Conservation (phyloP, 75 land plant genomes). For the Gnetum montanum region DNA sequence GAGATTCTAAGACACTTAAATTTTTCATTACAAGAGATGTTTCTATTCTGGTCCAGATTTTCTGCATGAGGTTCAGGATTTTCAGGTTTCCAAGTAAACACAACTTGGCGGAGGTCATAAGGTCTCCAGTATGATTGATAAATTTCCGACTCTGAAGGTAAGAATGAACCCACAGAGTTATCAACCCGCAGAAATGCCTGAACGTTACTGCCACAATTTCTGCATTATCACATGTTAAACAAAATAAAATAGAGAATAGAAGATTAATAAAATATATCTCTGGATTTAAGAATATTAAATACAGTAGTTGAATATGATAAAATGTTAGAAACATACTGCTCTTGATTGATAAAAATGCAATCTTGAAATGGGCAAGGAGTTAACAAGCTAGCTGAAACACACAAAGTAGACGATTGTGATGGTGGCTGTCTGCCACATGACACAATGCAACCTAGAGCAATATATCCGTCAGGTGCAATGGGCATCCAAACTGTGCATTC, state of each 20-base stretch:
- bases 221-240: conserved; percentile 11
- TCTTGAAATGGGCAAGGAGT: conserved; percentile 68
- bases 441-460: conserved; percentile 85
- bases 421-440: conserved; percentile 52
- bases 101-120: conserved; percentile 64
- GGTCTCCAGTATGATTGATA: conserved; percentile 18
- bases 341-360: conserved; percentile 42
- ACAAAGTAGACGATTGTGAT: conserved; percentile 47
- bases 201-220: conserved; percentile 11
- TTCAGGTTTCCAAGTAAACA: conserved; percentile 20
- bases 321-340: background rate
- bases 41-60: background rate
- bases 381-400: conserved; percentile 56
- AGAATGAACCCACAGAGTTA: conserved; percentile 75
- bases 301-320: background rate
- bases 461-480: conserved; percentile 84
- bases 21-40: conserved; percentile 5
- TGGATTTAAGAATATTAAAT: background rate
- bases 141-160: conserved; percentile 34
- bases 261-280: background rate
- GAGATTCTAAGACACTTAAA: conserved; percentile 13
- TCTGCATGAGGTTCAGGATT: conserved; percentile 5
- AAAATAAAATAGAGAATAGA: background rate
- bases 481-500: conserved; percentile 84
- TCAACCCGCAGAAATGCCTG: conserved; percentile 87